Evolutionary conservation across 139 green algal species (phyloP).

Genomic region (Eudorina sp.): DNA sequence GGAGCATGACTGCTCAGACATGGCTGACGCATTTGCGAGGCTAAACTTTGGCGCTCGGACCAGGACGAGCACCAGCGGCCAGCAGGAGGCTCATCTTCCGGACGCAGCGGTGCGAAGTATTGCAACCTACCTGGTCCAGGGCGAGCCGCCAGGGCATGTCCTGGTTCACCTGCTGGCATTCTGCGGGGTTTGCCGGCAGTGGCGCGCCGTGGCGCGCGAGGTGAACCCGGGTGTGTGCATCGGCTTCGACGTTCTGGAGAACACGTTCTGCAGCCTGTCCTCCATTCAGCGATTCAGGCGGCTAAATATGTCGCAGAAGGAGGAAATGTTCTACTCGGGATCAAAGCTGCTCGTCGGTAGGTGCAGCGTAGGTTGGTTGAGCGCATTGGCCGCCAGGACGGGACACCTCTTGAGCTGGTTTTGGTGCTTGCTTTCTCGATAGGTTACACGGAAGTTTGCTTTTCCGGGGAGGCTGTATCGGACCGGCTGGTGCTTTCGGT

Average conservation of each 20-base stretch:
- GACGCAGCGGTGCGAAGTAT: slow-evolving; percentile 52
- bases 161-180: slow-evolving; percentile 66
- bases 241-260: slow-evolving; percentile 70
- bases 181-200: slow-evolving; percentile 68
- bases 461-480: slow-evolving; percentile 64
- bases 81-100: slow-evolving; percentile 32
- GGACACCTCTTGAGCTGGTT: no score
- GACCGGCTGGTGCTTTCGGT: slow-evolving; percentile 61
- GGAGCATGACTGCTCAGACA: slow-evolving; percentile 18
- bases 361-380: not conserved
- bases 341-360: slow-evolving; percentile 63
- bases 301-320: slow-evolving; percentile 47
- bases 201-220: slow-evolving; percentile 57
- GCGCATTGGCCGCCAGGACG: not conserved
- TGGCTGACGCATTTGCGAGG: slow-evolving; percentile 25
- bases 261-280: slow-evolving; percentile 52
- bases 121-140: slow-evolving; percentile 34
- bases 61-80: not conserved
- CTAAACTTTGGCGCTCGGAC: slow-evolving; percentile 12
- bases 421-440: no score
- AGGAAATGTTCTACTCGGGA: slow-evolving; percentile 57
- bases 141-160: not conserved
- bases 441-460: slow-evolving; percentile 68
- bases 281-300: slow-evolving; percentile 60
- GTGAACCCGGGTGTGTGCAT: slow-evolving; percentile 49